These are phyloP conservation scores for Talaromyces albobiverticillius DNA, from an alignment of 2,329 filamentous ascomycete genomes.

Conservation along the genomic window DNA sequence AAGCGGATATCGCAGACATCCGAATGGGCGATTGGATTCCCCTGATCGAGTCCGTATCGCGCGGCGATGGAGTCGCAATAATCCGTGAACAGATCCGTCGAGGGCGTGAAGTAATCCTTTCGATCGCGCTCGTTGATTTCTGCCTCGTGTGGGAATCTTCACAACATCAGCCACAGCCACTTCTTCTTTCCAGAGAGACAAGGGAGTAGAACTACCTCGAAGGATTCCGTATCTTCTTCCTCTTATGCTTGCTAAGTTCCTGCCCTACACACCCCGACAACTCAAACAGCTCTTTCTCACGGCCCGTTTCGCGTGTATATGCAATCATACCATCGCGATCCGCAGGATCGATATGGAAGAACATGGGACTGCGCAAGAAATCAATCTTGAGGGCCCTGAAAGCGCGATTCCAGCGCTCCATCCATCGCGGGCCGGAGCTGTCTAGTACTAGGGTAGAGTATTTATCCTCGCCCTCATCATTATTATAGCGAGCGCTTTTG, in stretches of 20 bases:
- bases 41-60: conserved; percentile 56
- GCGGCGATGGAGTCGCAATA: conserved; percentile 59
- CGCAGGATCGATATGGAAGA: conserved; percentile 75
- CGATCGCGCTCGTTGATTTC: conserved; percentile 65
- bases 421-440: conserved; percentile 61
- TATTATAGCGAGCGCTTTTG: neutral
- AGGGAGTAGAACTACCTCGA: conserved; percentile 35
- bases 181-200: too few relatives aligned
- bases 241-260: conserved; percentile 73
- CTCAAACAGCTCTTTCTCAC: conserved; percentile 65
- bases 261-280: conserved; percentile 73
- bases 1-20: conserved; percentile 62
- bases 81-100: conserved; percentile 58
- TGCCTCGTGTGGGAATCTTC: conserved; percentile 34
- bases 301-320: conserved; percentile 60
- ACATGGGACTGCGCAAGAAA: conserved; percentile 74
- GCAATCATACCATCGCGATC: conserved; percentile 72
- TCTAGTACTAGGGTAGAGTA: conserved; percentile 64
- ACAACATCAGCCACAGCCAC: too few relatives aligned
- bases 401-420: conserved; percentile 67
- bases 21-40: conserved; percentile 57
- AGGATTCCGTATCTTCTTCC: conserved; percentile 59
- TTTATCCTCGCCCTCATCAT: neutral
- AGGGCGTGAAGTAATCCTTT: conserved; percentile 68
- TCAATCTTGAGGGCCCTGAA: conserved; percentile 68